phyloP scores from a whole-genome alignment of 202 grass and related monocot genomes.

The Elaeis oleifera region DNA sequence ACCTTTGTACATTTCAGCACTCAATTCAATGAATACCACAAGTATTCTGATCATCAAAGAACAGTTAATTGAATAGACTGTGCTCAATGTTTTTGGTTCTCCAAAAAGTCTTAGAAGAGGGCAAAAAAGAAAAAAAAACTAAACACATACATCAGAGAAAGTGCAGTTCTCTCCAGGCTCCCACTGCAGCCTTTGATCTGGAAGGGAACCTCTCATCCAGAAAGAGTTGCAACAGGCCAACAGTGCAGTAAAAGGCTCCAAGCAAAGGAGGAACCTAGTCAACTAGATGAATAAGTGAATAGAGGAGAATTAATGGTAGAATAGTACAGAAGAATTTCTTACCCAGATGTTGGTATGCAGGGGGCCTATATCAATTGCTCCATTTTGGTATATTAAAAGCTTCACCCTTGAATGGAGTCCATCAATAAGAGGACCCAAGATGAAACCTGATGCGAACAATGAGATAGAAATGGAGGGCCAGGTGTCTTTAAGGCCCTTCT shows the following conservation, averaged over 20 bases:
- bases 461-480: slow-evolving; percentile 51
- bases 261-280: slow-evolving; percentile 72
- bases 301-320: neutral
- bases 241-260: slow-evolving; percentile 65
- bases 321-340: neutral
- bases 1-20: slow-evolving; percentile 77
- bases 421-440: slow-evolving; percentile 77
- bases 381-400: slow-evolving; percentile 50
- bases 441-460: slow-evolving; percentile 59
- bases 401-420: slow-evolving; percentile 72
- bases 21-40: slow-evolving; percentile 66
- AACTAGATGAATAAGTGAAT: neutral
- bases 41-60: slow-evolving; percentile 38
- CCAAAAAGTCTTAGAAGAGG: too few relatives aligned
- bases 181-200: slow-evolving; percentile 32
- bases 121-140: too few relatives aligned
- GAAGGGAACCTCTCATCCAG: slow-evolving; percentile 37
- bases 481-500: slow-evolving; percentile 15
- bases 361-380: slow-evolving; percentile 59
- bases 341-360: slow-evolving; percentile 73
- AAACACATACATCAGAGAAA: slow-evolving; percentile 54
- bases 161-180: slow-evolving; percentile 34
- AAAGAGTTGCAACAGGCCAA: slow-evolving; percentile 62
- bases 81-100: too few relatives aligned
- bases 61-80: neutral